Conservation (phyloP, 805 yeast genomes). For the Hanseniaspora valbyensis region DNA sequence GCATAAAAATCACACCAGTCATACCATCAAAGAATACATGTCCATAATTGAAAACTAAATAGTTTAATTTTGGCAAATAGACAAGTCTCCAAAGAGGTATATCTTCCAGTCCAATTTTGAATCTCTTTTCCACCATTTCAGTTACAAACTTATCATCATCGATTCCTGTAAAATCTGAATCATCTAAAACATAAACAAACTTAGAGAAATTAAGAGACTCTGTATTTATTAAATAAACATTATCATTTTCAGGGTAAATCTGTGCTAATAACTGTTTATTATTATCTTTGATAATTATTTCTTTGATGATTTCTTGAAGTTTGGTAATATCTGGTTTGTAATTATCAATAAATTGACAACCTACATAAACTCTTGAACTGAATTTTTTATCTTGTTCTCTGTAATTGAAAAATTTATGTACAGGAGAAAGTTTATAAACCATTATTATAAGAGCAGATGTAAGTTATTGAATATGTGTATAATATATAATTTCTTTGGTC, state of each 20-base stretch:
- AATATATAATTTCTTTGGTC: no score
- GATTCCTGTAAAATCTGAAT: neutral
- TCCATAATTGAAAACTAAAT: slow-evolving; percentile 1
- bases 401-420: neutral
- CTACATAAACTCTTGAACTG: slow-evolving; percentile 9
- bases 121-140: neutral
- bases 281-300: slow-evolving; percentile 19
- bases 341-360: neutral
- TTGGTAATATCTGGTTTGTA: neutral
- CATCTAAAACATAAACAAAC: neutral
- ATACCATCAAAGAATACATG: slow-evolving; percentile 14
- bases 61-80: slow-evolving; percentile 8
- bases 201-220: neutral
- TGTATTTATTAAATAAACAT: neutral
- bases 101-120: neutral
- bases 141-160: neutral
- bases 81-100: slow-evolving; percentile 11
- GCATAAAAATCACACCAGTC: neutral
- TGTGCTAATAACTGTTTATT: slow-evolving; percentile 21
- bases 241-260: neutral
- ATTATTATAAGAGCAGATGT: neutral
- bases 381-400: slow-evolving; percentile 2
- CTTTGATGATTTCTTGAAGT: slow-evolving; percentile 14
- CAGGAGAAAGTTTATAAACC: neutral
- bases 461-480: no score